Conservation (phyloP, 106 monocot genomes). For the Alisma plantagoaquatica region DNA sequence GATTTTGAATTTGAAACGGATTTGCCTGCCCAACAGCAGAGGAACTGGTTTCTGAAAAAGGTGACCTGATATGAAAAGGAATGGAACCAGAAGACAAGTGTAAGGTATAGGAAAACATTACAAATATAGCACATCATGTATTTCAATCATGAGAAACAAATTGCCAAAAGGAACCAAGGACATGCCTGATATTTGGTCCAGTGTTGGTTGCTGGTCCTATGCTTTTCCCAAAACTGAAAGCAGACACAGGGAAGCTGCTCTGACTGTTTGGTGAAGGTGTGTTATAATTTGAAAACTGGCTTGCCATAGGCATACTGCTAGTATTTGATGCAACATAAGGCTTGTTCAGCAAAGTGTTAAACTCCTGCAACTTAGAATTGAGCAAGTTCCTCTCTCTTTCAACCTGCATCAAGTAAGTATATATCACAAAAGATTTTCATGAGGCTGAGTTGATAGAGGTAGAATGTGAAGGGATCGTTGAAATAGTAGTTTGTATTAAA, state of each 20-base stretch:
- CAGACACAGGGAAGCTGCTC: slow-evolving; percentile 26
- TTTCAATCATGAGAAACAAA: slow-evolving; percentile 1
- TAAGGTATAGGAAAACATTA: no score
- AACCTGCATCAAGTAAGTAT: slow-evolving; percentile 55
- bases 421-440: no score
- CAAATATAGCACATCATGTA: no score
- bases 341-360: slow-evolving; percentile 60
- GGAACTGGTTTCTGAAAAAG: no score
- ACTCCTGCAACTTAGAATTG: slow-evolving; percentile 68
- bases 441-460: no score
- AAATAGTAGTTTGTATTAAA: no score
- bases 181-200: slow-evolving; percentile 31
- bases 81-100: no score
- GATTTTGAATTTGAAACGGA: no score
- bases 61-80: no score
- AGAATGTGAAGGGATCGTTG: no score
- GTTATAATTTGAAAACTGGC: slow-evolving; percentile 17
- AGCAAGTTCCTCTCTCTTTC: slow-evolving; percentile 85
- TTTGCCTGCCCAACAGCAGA: no score
- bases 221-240: slow-evolving; percentile 72
- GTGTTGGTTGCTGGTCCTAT: slow-evolving; percentile 28
- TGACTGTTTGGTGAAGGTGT: slow-evolving; percentile 17
- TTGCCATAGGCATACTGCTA: slow-evolving; percentile 11
- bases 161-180: neutral
- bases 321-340: slow-evolving; percentile 24